phyloP scores from a whole-genome alignment of 306 rosid genomes.

The Astragalus glycyphyllos region DNA sequence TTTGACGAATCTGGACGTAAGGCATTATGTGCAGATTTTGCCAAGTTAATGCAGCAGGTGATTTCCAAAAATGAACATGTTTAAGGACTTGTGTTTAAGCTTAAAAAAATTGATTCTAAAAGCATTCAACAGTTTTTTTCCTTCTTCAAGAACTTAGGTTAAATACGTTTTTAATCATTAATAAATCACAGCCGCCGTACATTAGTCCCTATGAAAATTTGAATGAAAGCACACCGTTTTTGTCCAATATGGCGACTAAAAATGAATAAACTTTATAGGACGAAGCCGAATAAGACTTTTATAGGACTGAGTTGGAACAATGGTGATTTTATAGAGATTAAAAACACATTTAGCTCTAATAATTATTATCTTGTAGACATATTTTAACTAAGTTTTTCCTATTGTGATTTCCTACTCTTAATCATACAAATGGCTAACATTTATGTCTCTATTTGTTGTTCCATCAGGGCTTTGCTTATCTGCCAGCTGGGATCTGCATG shows the following conservation, averaged over 20 bases:
- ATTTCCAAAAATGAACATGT: neutral
- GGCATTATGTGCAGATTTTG: slow-evolving; percentile 72
- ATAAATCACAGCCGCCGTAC: too few species aligned
- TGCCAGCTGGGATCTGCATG: slow-evolving; percentile 90
- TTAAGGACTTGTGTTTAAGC: neutral
- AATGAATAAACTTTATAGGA: too few species aligned
- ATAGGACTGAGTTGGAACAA: too few species aligned
- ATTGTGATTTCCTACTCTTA: too few species aligned
- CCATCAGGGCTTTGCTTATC: slow-evolving; percentile 76
- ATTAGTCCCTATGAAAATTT: too few species aligned
- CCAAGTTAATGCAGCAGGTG: slow-evolving; percentile 95
- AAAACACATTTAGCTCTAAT: neutral
- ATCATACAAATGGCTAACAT: neutral
- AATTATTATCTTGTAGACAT: neutral
- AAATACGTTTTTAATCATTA: too few species aligned
- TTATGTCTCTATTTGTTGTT: neutral
- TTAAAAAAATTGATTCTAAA: neutral
- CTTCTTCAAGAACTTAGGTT: neutral
- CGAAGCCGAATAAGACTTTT: too few species aligned
- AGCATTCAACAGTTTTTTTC: neutral
- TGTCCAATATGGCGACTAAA: too few species aligned
- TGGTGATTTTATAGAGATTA: too few species aligned
- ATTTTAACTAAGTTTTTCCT: too few species aligned
- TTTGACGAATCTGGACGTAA: slow-evolving; percentile 89
- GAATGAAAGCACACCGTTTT: too few species aligned